Conservation (phyloP, 108 stramenopile species). For the Stephanodiscus minutulus region DNA sequence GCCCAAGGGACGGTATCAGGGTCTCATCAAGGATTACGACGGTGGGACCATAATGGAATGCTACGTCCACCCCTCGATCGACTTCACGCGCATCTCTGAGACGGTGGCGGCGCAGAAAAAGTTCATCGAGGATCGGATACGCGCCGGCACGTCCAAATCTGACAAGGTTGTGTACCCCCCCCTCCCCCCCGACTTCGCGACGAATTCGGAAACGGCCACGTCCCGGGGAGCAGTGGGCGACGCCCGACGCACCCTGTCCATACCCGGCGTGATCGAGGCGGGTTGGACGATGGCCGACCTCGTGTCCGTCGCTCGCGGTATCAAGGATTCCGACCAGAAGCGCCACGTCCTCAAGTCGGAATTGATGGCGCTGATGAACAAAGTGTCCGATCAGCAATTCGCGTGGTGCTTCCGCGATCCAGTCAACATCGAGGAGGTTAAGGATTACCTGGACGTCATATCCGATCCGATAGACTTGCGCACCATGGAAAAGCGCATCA, state of each 20-base stretch:
- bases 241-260: constrained; percentile 72
- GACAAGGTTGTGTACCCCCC: constrained; percentile 69
- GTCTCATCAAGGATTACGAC: constrained; percentile 99
- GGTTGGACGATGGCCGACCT: constrained; percentile 91
- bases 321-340: constrained; percentile 77
- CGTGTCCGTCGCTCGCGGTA: constrained; percentile 57
- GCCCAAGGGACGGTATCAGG: constrained; percentile 85
- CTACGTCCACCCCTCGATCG: constrained; percentile 94
- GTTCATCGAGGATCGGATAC: constrained; percentile 68
- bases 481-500: constrained; percentile 83
- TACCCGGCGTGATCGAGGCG: constrained; percentile 91
- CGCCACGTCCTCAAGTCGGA: constrained; percentile 72
- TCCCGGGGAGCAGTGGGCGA: constrained; percentile 5
- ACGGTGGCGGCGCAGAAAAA: constrained; percentile 79
- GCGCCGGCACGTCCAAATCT: constrained; percentile 56
- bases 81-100: constrained; percentile 86
- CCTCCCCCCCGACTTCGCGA: constrained; percentile 57
- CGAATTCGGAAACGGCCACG: constrained; percentile 44
- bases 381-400: constrained; percentile 87
- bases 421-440: constrained; percentile 84
- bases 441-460: constrained; percentile 89
- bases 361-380: constrained; percentile 66
- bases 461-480: constrained; percentile 89
- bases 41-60: constrained; percentile 99
- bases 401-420: constrained; percentile 96